Evolutionary conservation across 2,329 filamentous ascomycete species (phyloP), one percentile per base, ranked within the genome.

Genomic region (Aureobasidium leucospermi): DNA sequence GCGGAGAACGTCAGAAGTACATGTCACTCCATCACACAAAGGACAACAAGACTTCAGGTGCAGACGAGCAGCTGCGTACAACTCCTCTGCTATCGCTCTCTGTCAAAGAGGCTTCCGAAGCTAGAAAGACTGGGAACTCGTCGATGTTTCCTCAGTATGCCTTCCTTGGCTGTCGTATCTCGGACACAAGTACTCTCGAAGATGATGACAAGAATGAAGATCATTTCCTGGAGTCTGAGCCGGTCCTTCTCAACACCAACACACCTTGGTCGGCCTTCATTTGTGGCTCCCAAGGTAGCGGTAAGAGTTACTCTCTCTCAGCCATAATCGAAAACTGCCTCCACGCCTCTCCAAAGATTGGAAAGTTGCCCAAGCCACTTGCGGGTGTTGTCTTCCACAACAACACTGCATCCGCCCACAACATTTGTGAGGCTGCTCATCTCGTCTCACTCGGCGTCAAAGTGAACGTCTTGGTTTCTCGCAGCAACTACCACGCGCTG

Each of bases 201-300:
- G 8, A 42, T n/a, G 64, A 61, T 15, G 49, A 63, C 3, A 16
- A 63, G 19, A 32, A 55, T 3, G 28, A 16, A 1, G 63, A 65
- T 36, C 53, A 47, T 11, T 10, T 23, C 9, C 19, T 23, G 19
- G 6, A 58, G 1, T 34, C 58, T 1, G 66, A 71, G 55, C 68
- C 69, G 0, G 63, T 82, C 1, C 75, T 79, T 29, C 66, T 80
- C 16, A 85, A 85, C 63, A 78, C 78, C 1, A 78, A 82, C 29
- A 73, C 76, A 0, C 83, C 84, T 0, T 82, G 77, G 63, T 85
- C 82, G 0, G 74, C 78, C 0, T 86, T 86, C 66, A 81, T 87
- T 19, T 87, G 84, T 61, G 84, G 84, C 1, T 80, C 80, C 1
- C 83, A 86, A 65, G 84, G 84, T 0, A 81, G 78, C 43, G 84